phyloP scores from a whole-genome alignment of 2,329 filamentous ascomycete species.

The Pyrenophora seminiperda region DNA sequence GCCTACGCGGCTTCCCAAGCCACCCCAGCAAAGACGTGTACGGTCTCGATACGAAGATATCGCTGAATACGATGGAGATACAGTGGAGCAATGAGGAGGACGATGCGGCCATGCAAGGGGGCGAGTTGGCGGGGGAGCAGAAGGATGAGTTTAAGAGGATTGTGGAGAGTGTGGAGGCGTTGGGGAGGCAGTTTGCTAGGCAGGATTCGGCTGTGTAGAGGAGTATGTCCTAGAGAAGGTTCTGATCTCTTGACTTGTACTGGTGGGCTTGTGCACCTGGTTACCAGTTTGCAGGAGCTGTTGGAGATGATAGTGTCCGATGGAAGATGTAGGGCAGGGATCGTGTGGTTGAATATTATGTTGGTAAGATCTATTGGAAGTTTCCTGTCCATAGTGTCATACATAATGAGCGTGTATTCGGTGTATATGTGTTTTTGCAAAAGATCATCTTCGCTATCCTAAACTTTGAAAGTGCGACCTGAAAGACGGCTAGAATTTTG shows the following conservation, averaged over 20 bases:
- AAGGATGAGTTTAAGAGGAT: conserved; percentile 53
- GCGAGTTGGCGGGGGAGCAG: conserved; percentile 47
- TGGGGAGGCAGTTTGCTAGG: conserved; percentile 50
- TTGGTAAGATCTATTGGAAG: neutral
- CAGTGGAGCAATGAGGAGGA: conserved; percentile 51
- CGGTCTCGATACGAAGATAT: conserved; percentile 47
- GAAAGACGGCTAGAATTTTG: too few species aligned
- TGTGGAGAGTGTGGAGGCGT: conserved; percentile 50
- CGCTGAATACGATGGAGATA: conserved; percentile 51
- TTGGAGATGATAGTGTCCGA: neutral
- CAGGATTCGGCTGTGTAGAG: conserved; percentile 45
- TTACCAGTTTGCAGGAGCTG: neutral
- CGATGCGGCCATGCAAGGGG: conserved; percentile 40
- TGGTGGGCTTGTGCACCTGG: too few species aligned
- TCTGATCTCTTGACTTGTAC: too few species aligned
- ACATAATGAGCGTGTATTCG: neutral
- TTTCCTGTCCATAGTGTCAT: neutral
- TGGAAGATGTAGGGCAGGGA: neutral
- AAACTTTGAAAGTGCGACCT: too few species aligned
- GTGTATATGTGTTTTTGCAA: neutral
- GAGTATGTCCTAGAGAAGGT: too few species aligned
- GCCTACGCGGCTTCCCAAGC: conserved; percentile 50
- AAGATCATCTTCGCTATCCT: too few species aligned
- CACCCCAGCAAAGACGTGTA: conserved; percentile 49
- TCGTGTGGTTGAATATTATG: neutral